phyloP scores from a whole-genome alignment of 1,284 basidiomycete species.

The Fomitopsis palustris region DNA sequence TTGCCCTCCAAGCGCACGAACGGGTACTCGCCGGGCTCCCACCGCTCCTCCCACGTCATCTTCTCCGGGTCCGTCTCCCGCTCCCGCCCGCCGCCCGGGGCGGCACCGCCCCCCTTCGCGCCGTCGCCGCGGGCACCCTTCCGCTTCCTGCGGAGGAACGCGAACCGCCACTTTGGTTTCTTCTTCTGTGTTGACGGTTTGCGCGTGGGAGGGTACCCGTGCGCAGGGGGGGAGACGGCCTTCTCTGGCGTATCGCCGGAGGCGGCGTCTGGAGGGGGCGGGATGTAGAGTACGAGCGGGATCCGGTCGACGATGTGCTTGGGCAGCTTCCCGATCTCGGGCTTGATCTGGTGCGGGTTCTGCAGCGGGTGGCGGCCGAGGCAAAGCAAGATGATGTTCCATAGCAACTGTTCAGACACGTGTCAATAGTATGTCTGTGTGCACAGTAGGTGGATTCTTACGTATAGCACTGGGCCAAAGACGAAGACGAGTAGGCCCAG shows the following conservation, averaged over 20 bases:
- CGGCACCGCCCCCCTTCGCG: constrained; percentile 6
- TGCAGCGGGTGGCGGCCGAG: constrained; percentile 74
- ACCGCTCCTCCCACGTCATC: constrained; percentile 45
- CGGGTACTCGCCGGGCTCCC: constrained; percentile 53
- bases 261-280: constrained; percentile 58
- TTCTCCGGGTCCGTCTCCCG: constrained; percentile 29
- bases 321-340: constrained; percentile 71
- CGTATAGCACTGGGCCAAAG: constrained; percentile 71
- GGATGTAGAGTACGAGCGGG: constrained; percentile 79
- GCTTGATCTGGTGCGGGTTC: constrained; percentile 65
- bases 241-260: constrained; percentile 22
- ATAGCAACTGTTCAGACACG: constrained; percentile 48
- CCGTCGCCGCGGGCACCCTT: constrained; percentile 14
- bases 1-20: constrained; percentile 73
- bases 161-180: constrained; percentile 42
- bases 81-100: constrained; percentile 24
- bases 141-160: constrained; percentile 36
- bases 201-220: constrained; percentile 57
- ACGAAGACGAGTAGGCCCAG: constrained; percentile 73
- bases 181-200: constrained; percentile 18
- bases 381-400: constrained; percentile 73
- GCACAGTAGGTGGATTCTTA: constrained; percentile 34
- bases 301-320: constrained; percentile 69
- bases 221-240: constrained; percentile 39
- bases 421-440: neutral